phyloP scores from a whole-genome alignment of 371 early-diverging fungal species.

The Rhizopus delemar region DNA sequence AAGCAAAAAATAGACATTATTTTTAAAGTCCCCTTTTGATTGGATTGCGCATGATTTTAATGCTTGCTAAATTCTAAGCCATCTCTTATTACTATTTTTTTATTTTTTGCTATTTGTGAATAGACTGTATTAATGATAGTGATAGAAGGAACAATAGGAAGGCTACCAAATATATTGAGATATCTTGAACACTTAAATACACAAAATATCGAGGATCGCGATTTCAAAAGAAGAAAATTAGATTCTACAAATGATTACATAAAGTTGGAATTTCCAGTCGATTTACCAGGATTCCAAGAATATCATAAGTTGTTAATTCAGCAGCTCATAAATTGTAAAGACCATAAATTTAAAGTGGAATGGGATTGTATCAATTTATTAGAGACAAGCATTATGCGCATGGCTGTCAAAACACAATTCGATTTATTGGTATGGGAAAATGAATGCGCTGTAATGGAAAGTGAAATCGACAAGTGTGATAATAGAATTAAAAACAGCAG shows the following conservation, averaged over 20 bases:
- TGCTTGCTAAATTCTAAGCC: too few relatives aligned
- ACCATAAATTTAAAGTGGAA: not conserved
- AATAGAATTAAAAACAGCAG: not conserved
- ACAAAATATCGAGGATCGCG: not conserved
- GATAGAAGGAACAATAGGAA: slow-evolving; percentile 2
- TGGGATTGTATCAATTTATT: not conserved
- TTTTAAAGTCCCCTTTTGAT: too few relatives aligned
- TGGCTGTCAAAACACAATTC: too few relatives aligned
- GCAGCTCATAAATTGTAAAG: not conserved
- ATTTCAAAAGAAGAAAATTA: not conserved
- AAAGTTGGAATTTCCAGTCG: not conserved
- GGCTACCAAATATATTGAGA: not conserved
- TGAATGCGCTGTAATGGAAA: not conserved
- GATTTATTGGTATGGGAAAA: too few relatives aligned
- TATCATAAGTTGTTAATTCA: not conserved
- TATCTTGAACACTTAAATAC: not conserved
- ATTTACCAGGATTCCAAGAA: not conserved
- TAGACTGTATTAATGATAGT: not conserved
- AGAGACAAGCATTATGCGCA: too few relatives aligned
- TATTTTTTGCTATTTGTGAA: too few relatives aligned
- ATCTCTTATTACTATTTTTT: too few relatives aligned
- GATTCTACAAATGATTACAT: not conserved
- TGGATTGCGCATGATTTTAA: too few relatives aligned
- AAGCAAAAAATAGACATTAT: too few relatives aligned
- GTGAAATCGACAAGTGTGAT: not conserved